Percentiles rank a stretch among this genome's conserved stretches.
These are phyloP conservation scores for Fusarium sp. DNA, from an alignment of 2,329 filamentous ascomycete species.

Conservation along the genomic window DNA sequence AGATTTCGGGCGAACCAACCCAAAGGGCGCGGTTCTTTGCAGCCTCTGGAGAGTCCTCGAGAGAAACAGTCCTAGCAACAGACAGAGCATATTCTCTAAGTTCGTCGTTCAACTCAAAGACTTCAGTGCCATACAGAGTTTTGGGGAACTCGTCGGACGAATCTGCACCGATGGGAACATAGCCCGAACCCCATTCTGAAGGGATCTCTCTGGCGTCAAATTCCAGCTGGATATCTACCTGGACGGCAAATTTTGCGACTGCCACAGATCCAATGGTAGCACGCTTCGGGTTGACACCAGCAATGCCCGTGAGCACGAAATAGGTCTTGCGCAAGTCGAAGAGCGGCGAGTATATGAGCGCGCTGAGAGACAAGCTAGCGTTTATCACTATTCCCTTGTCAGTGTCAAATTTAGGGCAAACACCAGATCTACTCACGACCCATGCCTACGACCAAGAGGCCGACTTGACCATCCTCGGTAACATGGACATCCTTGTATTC, in stretches of 20 bases:
- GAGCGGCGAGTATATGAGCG: conserved; percentile 20
- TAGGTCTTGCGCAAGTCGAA: conserved; percentile 34
- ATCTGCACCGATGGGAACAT: conserved; percentile 30
- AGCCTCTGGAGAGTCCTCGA: conserved; percentile 17
- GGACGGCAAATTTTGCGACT: conserved; percentile 35
- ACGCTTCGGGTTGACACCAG: conserved; percentile 35
- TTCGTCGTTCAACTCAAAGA: conserved; percentile 29
- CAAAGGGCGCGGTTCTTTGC: conserved; percentile 18
- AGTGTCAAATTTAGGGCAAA: rapidly evolving
- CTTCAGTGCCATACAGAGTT: conserved; percentile 34
- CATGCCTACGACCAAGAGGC: conserved; percentile 28
- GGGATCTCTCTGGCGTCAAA: conserved; percentile 36
- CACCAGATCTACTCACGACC: not conserved
- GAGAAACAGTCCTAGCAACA: not conserved
- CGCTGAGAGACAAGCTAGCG: conserved; percentile 26
- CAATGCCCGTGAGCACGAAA: conserved; percentile 36
- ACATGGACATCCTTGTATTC: conserved; percentile 28
- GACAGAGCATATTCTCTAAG: conserved; percentile 30
- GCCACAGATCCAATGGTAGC: conserved; percentile 37
- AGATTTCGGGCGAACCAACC: conserved; percentile 3
- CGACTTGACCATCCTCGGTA: conserved; percentile 8
- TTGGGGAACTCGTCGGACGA: conserved; percentile 25
- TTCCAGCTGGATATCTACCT: conserved; percentile 34
- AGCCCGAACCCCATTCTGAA: conserved; percentile 29
- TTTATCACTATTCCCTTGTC: conserved; percentile 15